Conservation (phyloP, 2,329 filamentous ascomycete species). For the Blastomyces gilchristii region DNA sequence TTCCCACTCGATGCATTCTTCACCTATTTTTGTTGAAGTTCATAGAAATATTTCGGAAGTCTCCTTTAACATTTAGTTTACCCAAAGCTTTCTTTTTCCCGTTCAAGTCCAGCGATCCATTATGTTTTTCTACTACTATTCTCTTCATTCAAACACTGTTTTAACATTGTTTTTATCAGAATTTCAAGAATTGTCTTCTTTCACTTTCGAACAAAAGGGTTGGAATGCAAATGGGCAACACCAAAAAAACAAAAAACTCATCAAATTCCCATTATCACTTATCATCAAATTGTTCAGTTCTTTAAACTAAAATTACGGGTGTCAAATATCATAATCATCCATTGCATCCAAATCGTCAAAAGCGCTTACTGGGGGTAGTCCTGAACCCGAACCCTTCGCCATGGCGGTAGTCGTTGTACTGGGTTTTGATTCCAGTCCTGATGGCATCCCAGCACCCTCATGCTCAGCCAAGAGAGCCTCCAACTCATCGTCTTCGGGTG, state of each 20-base stretch:
- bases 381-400: neutral
- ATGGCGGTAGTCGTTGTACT: neutral
- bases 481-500: conserved; percentile 3
- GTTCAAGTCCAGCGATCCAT: neutral
- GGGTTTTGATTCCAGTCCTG: neutral
- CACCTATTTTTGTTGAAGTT: neutral
- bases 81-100: neutral
- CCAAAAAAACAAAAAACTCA: too few relatives aligned
- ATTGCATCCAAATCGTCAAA: conserved; percentile 8
- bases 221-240: neutral
- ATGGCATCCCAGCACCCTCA: neutral
- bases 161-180: neutral
- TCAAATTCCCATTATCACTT: neutral
- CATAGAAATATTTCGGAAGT: neutral
- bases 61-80: neutral
- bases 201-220: neutral
- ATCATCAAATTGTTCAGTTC: neutral
- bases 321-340: conserved; percentile 6
- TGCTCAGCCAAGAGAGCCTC: conserved; percentile 7
- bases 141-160: neutral
- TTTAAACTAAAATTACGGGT: neutral
- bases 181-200: neutral
- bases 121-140: neutral
- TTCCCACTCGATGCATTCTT: neutral
- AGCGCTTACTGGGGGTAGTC: neutral